A percentile compares a stretch with the other conserved stretches of the same genome.
These are phyloP conservation scores for Penicillium sp. DNA, from an alignment of 2,329 filamentous ascomycete genomes.

Conservation along the genomic window DNA sequence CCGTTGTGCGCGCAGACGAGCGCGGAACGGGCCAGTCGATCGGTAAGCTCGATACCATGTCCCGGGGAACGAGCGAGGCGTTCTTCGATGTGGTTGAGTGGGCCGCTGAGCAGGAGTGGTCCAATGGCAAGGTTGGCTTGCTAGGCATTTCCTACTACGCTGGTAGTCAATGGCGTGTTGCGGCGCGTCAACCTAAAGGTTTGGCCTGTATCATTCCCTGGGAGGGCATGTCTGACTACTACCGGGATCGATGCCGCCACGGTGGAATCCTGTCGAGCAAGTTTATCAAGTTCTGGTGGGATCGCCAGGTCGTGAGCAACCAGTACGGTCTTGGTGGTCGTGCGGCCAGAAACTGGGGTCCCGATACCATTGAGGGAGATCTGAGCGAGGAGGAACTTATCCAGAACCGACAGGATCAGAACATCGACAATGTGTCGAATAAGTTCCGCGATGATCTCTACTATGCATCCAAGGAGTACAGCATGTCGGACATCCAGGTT, in stretches of 20 bases:
- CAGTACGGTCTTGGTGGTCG: slow-evolving; percentile 64
- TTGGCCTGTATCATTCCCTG: slow-evolving; percentile 55
- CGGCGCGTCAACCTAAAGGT: slow-evolving; percentile 53
- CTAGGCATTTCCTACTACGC: slow-evolving; percentile 57
- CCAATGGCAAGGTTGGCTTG: slow-evolving; percentile 52
- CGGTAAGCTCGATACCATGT: slow-evolving; percentile 57
- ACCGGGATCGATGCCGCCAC: slow-evolving; percentile 60
- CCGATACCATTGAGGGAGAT: slow-evolving; percentile 45
- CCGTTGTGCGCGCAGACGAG: slow-evolving; percentile 57
- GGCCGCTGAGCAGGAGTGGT: slow-evolving; percentile 54
- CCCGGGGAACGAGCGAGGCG: slow-evolving; percentile 51
- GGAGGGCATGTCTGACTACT: slow-evolving; percentile 60
- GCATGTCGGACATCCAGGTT: slow-evolving; percentile 65
- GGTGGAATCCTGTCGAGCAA: slow-evolving; percentile 61
- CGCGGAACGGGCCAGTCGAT: slow-evolving; percentile 54
- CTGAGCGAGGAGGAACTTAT: slow-evolving; percentile 36
- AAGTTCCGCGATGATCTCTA: slow-evolving; percentile 64
- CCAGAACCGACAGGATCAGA: slow-evolving; percentile 44
- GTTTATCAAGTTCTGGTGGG: slow-evolving; percentile 68
- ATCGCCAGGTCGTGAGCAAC: slow-evolving; percentile 65
- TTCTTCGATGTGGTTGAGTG: slow-evolving; percentile 57
- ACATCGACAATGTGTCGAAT: slow-evolving; percentile 50
- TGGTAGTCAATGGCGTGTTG: slow-evolving; percentile 57
- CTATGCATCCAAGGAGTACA: slow-evolving; percentile 66
- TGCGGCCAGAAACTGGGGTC: slow-evolving; percentile 54